Percentiles rank a stretch among this genome's conserved stretches.
Conservation (phyloP, 2,329 filamentous ascomycete genomes). For the Trichophyton schoenleinii region DNA sequence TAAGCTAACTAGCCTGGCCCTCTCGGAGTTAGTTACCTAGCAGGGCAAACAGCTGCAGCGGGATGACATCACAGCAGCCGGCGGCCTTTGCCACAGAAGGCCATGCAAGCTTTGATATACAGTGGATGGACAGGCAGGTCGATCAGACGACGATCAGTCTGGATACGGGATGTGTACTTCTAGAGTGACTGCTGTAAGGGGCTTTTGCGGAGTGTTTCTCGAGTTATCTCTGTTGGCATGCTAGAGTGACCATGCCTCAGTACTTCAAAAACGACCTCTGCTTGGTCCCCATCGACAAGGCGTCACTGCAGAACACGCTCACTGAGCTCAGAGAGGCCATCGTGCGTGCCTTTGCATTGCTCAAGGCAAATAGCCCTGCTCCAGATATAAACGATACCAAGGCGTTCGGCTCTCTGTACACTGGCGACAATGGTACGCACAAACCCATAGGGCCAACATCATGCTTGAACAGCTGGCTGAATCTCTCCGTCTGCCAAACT, state of each 20-base stretch:
- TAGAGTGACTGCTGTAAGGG: neutral
- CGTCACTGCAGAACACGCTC: constrained; percentile 15
- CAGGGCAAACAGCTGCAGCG: too few relatives aligned
- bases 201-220: neutral
- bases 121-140: too few relatives aligned
- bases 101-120: too few relatives aligned
- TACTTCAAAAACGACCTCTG: constrained; percentile 20
- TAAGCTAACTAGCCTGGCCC: too few relatives aligned
- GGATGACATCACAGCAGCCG: too few relatives aligned
- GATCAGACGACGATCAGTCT: neutral
- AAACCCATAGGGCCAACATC: neutral
- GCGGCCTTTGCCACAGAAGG: too few relatives aligned
- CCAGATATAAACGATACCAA: constrained; percentile 17
- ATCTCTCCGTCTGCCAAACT: neutral
- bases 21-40: too few relatives aligned
- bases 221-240: neutral
- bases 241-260: constrained; percentile 13
- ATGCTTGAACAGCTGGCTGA: neutral
- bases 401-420: constrained; percentile 21
- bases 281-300: constrained; percentile 14
- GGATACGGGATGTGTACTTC: neutral
- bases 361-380: constrained; percentile 17
- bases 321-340: constrained; percentile 22
- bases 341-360: constrained; percentile 18
- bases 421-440: constrained; percentile 22